A percentile compares a stretch with the other conserved stretches of the same genome.
Evolutionary conservation across 176 grass and related monocot genomes (phyloP).

Genomic region (Elymus sibiricus): DNA sequence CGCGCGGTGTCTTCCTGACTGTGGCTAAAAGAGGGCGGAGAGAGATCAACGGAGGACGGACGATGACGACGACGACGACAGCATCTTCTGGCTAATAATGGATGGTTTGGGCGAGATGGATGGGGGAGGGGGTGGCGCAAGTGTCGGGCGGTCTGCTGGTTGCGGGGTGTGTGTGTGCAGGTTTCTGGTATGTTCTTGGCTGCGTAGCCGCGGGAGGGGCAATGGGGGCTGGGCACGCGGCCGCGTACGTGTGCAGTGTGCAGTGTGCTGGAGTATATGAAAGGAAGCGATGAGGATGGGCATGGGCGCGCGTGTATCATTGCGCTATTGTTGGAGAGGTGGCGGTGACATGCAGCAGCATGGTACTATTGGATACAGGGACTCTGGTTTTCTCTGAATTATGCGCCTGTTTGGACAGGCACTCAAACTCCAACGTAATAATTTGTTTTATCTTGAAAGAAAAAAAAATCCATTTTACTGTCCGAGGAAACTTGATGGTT

Average conservation of each 20-base stretch:
- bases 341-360: neutral
- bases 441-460: too few species aligned
- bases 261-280: neutral
- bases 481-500: too few species aligned
- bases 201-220: neutral
- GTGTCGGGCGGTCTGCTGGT: conserved; percentile 9
- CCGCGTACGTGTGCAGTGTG: conserved; percentile 31
- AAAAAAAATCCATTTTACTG: too few species aligned
- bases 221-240: conserved; percentile 35
- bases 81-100: neutral
- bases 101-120: conserved; percentile 29
- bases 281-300: neutral
- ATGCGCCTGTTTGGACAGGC: neutral
- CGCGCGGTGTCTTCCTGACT: neutral
- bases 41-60: neutral
- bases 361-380: neutral
- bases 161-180: neutral
- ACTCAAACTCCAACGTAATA: too few species aligned
- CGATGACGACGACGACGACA: neutral
- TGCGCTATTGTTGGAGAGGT: neutral
- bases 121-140: neutral
- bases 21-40: neutral
- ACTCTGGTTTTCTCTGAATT: neutral
- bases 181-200: conserved; percentile 23
- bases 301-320: neutral